phyloP scores from a whole-genome alignment of 1,139 yeast species.

The Sugiyamaella sp. region DNA sequence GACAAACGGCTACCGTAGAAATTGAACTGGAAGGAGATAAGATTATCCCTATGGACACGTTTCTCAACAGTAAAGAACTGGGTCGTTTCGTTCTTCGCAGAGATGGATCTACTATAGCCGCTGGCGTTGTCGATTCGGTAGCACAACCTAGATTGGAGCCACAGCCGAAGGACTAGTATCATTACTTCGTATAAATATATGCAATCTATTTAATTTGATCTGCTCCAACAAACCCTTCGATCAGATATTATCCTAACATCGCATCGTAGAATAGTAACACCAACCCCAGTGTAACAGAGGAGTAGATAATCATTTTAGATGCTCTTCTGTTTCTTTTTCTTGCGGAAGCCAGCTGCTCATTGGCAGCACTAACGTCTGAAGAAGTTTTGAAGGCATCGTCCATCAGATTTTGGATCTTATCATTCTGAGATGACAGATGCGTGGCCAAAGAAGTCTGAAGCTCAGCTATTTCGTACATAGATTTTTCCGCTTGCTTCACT shows the following conservation, averaged over 20 bases:
- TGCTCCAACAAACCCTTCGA: too few species aligned
- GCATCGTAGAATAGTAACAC: constrained; percentile 66
- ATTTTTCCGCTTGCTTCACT: constrained; percentile 60
- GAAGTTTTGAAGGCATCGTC: constrained; percentile 75
- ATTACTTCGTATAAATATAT: neutral
- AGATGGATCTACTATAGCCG: constrained; percentile 87
- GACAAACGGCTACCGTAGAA: constrained; percentile 72
- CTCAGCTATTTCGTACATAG: constrained; percentile 78
- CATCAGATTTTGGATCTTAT: constrained; percentile 65
- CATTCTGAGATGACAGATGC: constrained; percentile 76
- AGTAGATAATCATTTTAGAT: constrained; percentile 63
- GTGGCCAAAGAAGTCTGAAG: constrained; percentile 76
- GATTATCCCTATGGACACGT: constrained; percentile 59
- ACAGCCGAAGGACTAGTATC: neutral
- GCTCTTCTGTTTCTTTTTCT: constrained; percentile 70
- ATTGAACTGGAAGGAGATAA: constrained; percentile 58
- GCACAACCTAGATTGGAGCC: neutral
- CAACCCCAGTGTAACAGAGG: constrained; percentile 64
- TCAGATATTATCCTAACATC: constrained; percentile 48
- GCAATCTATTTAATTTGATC: neutral
- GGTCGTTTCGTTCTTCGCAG: constrained; percentile 85
- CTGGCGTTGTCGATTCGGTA: constrained; percentile 59
- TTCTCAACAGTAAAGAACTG: constrained; percentile 60
- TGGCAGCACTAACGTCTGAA: constrained; percentile 71
- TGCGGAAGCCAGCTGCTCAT: constrained; percentile 70